A percentile compares a stretch with the other conserved stretches of the same genome.
These are phyloP conservation scores for Naganishia sp. DNA, from an alignment of 1,284 basidiomycete genomes.

Conservation along the genomic window DNA sequence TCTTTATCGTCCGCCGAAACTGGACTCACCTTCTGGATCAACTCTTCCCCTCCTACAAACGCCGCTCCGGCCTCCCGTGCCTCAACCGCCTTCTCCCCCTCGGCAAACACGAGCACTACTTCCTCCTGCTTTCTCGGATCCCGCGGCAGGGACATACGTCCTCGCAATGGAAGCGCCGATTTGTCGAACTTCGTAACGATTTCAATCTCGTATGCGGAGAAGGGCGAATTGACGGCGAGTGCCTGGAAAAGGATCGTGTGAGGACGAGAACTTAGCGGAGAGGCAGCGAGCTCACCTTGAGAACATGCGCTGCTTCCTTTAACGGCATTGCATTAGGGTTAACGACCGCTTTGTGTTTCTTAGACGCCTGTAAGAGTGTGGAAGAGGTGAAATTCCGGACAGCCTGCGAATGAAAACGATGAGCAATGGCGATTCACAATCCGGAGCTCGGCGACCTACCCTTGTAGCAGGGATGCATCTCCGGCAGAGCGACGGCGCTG, in stretches of 20 bases:
- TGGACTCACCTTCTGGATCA: constrained; percentile 71
- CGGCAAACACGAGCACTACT: constrained; percentile 82
- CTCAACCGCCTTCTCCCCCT: constrained; percentile 64
- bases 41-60: constrained; percentile 79
- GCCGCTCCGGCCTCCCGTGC: constrained; percentile 79
- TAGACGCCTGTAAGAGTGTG: background rate
- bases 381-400: constrained; percentile 6
- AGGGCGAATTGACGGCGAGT: constrained; percentile 68
- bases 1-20: background rate
- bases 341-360: constrained; percentile 22
- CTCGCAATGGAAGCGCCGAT: constrained; percentile 75
- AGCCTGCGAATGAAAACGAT: background rate
- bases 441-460: background rate
- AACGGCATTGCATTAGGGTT: constrained; percentile 45
- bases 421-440: background rate
- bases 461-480: background rate
- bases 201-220: constrained; percentile 74
- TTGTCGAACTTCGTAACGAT: constrained; percentile 74
- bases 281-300: constrained; percentile 40
- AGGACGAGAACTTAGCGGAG: background rate
- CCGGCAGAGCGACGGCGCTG: background rate
- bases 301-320: constrained; percentile 45
- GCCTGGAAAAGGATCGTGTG: constrained; percentile 6
- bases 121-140: constrained; percentile 69
- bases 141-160: constrained; percentile 67